Percentiles rank a stretch among this genome's conserved stretches.
Evolutionary conservation across 78 protist genomes (phyloP).

Genomic region (Planoprotostelium fungivorum): DNA sequence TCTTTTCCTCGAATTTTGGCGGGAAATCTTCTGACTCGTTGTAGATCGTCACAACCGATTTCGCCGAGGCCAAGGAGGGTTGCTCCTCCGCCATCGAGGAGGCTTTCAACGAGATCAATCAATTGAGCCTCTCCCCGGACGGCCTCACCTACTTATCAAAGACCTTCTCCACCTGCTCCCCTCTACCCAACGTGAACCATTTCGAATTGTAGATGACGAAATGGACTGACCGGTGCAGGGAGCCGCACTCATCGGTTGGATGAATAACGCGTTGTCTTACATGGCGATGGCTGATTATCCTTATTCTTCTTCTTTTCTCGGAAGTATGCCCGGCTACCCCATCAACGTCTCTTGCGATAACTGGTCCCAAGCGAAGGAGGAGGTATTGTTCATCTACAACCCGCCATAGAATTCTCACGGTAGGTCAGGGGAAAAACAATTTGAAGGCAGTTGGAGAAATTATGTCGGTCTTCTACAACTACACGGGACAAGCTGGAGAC

Average conservation of each 20-base stretch:
- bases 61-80: constrained; percentile 22
- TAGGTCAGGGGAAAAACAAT: not conserved
- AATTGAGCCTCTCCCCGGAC: not conserved
- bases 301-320: constrained; percentile 46
- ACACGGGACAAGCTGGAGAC: constrained; percentile 33
- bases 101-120: constrained; percentile 21
- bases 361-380: not conserved
- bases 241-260: constrained; percentile 14
- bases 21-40: not conserved
- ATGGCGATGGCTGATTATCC: constrained; percentile 67
- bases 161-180: constrained; percentile 16
- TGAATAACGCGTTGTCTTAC: constrained; percentile 23
- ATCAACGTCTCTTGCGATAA: constrained; percentile 38
- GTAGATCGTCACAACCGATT: constrained; percentile 38
- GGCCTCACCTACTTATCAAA: constrained; percentile 11
- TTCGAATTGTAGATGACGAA: not conserved
- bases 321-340: constrained; percentile 65
- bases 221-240: not conserved
- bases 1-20: not conserved
- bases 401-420: not conserved
- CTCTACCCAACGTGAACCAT: not conserved
- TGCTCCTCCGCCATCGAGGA: constrained; percentile 24
- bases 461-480: constrained; percentile 31
- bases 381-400: not conserved
- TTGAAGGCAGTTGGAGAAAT: constrained; percentile 1